Evolutionary conservation across 768 basidiomycete genomes (phyloP).

Genomic region (Peribolospora kevripleyi): DNA sequence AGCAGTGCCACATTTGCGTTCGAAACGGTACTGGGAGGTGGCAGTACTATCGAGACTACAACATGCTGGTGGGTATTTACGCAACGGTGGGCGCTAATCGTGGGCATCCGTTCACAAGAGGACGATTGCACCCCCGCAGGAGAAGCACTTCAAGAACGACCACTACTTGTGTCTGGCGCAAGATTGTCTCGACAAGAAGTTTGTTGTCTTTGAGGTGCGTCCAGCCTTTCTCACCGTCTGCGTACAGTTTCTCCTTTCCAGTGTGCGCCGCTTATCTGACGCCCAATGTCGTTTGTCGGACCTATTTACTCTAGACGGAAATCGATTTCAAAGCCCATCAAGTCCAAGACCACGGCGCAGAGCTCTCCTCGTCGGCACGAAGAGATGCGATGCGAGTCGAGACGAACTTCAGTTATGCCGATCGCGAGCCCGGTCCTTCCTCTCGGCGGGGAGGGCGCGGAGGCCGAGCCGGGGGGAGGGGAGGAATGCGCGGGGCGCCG

Average conservation of each 20-base stretch:
- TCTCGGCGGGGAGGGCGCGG: conserved; percentile 2
- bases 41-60: conserved; percentile 43
- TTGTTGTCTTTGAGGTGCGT: conserved; percentile 55
- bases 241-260: no score
- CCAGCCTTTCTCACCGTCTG: no score
- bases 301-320: conserved; percentile 21
- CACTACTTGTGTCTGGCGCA: conserved; percentile 58
- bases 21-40: conserved; percentile 47
- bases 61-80: conserved; percentile 33
- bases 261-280: no score
- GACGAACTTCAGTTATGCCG: conserved; percentile 25
- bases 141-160: conserved; percentile 44
- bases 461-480: neutral
- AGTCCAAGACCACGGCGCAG: conserved; percentile 53
- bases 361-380: conserved; percentile 44
- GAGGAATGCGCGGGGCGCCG: neutral
- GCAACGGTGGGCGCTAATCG: conserved; percentile 1
- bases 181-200: conserved; percentile 59
- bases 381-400: conserved; percentile 43
- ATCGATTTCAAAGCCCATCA: conserved; percentile 81
- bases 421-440: conserved; percentile 1
- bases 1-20: conserved; percentile 78
- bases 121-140: conserved; percentile 22
- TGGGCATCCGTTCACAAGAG: neutral
- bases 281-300: no score